Evolutionary conservation across 1,284 basidiomycete genomes (phyloP).

Genomic region (Uromyces viciae-fabae): DNA sequence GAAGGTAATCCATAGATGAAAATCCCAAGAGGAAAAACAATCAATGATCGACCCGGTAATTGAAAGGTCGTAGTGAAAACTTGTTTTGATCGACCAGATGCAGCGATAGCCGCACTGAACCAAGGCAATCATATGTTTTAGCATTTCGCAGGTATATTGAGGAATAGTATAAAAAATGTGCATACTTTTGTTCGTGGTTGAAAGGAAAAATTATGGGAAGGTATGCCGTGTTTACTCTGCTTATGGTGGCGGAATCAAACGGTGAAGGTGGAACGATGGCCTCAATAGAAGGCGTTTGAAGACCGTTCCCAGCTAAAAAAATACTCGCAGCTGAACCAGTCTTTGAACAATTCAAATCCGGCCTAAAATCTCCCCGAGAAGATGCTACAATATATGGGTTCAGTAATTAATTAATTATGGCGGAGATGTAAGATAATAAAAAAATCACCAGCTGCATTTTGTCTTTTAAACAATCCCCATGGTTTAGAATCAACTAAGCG

Average conservation of each 20-base stretch:
- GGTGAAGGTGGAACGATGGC: neutral
- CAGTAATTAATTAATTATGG: neutral
- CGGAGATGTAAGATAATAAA: neutral
- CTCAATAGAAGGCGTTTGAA: neutral
- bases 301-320: neutral
- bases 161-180: neutral
- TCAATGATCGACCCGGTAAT: constrained; percentile 14
- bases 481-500: neutral
- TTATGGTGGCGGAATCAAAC: neutral
- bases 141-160: neutral
- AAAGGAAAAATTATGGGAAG: neutral
- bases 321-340: neutral
- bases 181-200: neutral
- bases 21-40: constrained; percentile 15
- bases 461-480: constrained; percentile 26
- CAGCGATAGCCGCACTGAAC: neutral
- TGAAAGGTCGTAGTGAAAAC: constrained; percentile 7
- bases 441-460: neutral
- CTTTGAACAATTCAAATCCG: constrained; percentile 1
- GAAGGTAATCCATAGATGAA: constrained; percentile 11
- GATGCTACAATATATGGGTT: neutral
- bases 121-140: neutral
- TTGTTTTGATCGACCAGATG: neutral
- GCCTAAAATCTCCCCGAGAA: neutral
- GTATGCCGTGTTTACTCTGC: neutral